Base-by-base conservation (phyloP, 768 basidiomycete genomes). In the Thelephora ganbajun region DNA sequence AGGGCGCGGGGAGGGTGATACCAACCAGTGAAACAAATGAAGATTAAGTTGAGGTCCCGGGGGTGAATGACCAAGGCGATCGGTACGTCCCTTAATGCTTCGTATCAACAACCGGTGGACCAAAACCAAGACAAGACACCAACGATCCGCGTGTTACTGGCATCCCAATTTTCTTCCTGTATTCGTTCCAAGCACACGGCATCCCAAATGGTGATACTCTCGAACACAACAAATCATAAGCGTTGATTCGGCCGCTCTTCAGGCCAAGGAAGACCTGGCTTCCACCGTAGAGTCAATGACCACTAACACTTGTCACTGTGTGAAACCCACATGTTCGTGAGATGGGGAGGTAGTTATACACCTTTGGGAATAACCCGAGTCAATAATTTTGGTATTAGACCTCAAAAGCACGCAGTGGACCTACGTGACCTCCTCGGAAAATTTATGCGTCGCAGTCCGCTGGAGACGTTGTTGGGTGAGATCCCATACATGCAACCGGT, bases 21-120 rank as follows among this genome's bases (percentile, higher is more conserved):
- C 69, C 33, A 51, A 80, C 83, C 81, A 67, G 75, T 72, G 60
- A 83, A 88, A n/a, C 75, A 82, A 16, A 89, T 68, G 53, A 90
- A 79, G 14, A 87, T 55, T 19, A 77, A 66, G 55, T 84, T 81
- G 41, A 89, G 58, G 54, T 88, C 74, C 50, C 86, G 70, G 23
- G 86, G 86, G 59, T 88, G 83, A 23, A 74, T 60, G 5, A 79
- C 67, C 5, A 76, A 57, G 47, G 87, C 85, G 6, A 86, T 64
- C 16, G 75, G 72, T 50, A 73, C 67, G 13, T 50, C 48, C 11
- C 55, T 59, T 37, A 43, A 47, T 54, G 18, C 5, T 30, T 9
- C 26, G 9, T 30, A 9, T 30, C 26, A 30, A 30, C 26, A 48
- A 19, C 48, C 41, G 7, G 33, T 37, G 9, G 26, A 30, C 9